Conservation (phyloP, 2,329 filamentous ascomycete species). For the Corinectria fuckeliana region DNA sequence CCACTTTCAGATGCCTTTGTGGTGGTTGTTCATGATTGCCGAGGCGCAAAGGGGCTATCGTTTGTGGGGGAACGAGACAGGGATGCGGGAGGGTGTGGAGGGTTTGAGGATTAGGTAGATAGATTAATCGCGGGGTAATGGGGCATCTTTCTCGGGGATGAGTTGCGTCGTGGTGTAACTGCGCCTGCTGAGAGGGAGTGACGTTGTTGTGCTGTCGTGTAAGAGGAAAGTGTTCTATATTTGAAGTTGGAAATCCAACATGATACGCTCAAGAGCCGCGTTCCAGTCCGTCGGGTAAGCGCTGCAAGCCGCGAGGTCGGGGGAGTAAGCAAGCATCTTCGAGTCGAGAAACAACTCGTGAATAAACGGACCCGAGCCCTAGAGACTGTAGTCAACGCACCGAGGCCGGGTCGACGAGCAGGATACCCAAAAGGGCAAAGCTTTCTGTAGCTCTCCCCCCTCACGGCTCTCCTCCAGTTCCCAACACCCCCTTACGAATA, state of each 20-base stretch:
- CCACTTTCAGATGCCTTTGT: slow-evolving; percentile 24
- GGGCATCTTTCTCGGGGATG: background rate
- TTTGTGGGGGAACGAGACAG: background rate
- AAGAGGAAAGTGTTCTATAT: background rate
- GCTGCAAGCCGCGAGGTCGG: background rate
- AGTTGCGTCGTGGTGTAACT: background rate
- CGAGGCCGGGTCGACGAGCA: slow-evolving; percentile 3
- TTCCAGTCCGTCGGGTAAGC: background rate
- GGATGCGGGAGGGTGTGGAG: slow-evolving; percentile 20
- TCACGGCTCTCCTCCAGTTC: background rate
- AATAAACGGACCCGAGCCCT: too few species aligned
- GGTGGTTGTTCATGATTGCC: slow-evolving; percentile 2
- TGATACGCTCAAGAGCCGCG: background rate
- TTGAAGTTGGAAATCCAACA: background rate
- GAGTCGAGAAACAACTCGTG: too few species aligned
- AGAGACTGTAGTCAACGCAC: too few species aligned
- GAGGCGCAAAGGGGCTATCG: slow-evolving; percentile 18
- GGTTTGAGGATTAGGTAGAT: slow-evolving; percentile 13
- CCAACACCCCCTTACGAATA: background rate
- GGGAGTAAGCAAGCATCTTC: background rate
- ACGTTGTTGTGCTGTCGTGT: background rate
- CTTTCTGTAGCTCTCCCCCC: background rate
- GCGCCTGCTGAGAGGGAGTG: background rate
- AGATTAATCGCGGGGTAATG: slow-evolving; percentile 22
- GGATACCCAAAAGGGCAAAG: slow-evolving; percentile 13